Evolutionary conservation across 257 asterid species (phyloP).

Genomic region (Plantago major): DNA sequence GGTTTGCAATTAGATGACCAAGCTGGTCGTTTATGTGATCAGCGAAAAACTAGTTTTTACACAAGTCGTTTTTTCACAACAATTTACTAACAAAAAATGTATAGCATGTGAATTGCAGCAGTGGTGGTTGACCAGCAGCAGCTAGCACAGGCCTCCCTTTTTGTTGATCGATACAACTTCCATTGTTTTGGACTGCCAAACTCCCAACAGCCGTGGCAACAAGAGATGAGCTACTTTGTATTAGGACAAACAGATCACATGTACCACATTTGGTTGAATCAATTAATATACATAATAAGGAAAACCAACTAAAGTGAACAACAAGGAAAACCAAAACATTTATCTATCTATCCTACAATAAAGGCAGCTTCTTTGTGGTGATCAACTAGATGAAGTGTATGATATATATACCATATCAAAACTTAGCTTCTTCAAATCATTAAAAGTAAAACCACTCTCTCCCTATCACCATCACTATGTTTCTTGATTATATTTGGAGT

Average conservation of each 20-base stretch:
- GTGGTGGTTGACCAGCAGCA: too few relatives aligned
- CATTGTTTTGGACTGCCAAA: slow-evolving; percentile 20
- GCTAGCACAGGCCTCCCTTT: slow-evolving; percentile 19
- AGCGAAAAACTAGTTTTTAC: too few relatives aligned
- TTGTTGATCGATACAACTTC: slow-evolving; percentile 10
- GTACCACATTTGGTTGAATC: too few relatives aligned
- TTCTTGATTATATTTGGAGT: too few relatives aligned
- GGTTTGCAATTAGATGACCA: too few relatives aligned
- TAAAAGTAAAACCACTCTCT: slow-evolving; percentile 5
- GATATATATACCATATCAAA: slow-evolving; percentile 18
- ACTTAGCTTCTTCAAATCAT: slow-evolving; percentile 17
- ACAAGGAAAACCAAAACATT: slow-evolving; percentile 7
- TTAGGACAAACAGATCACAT: neutral
- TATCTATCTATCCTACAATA: slow-evolving; percentile 25
- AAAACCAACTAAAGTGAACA: neutral
- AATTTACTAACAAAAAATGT: too few relatives aligned
- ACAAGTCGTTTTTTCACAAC: too few relatives aligned
- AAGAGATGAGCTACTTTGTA: slow-evolving; percentile 14
- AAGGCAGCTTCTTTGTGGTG: slow-evolving; percentile 17
- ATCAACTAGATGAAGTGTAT: slow-evolving; percentile 12
- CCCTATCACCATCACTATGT: too few relatives aligned
- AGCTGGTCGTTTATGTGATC: too few relatives aligned
- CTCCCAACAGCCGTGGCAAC: slow-evolving; percentile 22
- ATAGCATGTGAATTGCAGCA: too few relatives aligned
- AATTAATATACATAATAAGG: too few relatives aligned